Evolutionary conservation across 2,329 filamentous ascomycete species (phyloP).

Genomic region (Cordyceps cicadae): DNA sequence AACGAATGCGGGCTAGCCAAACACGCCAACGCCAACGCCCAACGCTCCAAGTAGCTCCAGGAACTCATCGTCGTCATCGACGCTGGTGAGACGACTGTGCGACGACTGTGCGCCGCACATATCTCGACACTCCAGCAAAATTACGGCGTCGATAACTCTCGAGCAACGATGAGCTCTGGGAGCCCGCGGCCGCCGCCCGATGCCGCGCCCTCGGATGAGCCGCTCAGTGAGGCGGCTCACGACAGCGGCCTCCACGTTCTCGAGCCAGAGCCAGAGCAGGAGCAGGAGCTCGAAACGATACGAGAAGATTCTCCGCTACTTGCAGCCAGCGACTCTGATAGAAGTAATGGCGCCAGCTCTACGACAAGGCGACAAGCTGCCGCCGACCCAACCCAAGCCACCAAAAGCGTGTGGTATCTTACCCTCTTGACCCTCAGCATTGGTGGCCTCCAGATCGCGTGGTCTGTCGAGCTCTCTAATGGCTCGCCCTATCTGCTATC

Average conservation of each 20-base stretch:
- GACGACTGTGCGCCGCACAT: neutral
- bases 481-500: constrained; percentile 79
- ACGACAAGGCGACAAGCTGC: constrained; percentile 25
- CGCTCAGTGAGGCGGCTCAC: constrained; percentile 5
- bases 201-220: neutral
- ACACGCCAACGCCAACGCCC: neutral
- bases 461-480: constrained; percentile 91
- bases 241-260: constrained; percentile 4
- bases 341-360: neutral
- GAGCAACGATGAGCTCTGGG: neutral
- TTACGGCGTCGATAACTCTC: neutral
- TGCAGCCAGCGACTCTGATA: constrained; percentile 7
- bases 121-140: neutral
- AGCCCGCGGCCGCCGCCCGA: neutral
- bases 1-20: neutral
- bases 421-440: constrained; percentile 79
- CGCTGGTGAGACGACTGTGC: too few species aligned
- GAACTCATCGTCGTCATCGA: neutral
- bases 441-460: constrained; percentile 85
- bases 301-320: constrained; percentile 15
- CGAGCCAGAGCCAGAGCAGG: constrained; percentile 11
- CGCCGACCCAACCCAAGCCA: constrained; percentile 43
- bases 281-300: constrained; percentile 13
- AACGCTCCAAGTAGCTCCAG: neutral
- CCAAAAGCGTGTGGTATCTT: constrained; percentile 79